These are phyloP conservation scores for Suillus lakei DNA, from an alignment of 768 basidiomycete species.

Conservation along the genomic window DNA sequence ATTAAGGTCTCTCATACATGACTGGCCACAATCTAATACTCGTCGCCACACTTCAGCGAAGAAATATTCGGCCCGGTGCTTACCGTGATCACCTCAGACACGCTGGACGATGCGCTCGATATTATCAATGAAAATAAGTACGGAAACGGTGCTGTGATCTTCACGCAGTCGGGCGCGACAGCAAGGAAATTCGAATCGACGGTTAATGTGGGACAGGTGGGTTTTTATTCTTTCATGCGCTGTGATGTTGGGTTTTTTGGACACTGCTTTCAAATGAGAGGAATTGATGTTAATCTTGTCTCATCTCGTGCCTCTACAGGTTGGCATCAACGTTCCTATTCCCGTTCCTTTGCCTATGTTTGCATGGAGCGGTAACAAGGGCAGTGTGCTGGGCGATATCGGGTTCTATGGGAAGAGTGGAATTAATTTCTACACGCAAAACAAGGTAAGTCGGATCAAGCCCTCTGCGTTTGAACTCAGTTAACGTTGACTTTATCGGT, in stretches of 20 bases:
- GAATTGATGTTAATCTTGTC: not conserved
- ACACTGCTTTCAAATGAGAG: not conserved
- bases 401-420: slow-evolving; percentile 93
- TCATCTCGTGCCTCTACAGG: slow-evolving; percentile 20
- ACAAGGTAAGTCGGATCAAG: slow-evolving; percentile 60
- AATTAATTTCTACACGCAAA: slow-evolving; percentile 95
- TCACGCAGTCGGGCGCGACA: slow-evolving; percentile 95
- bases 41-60: slow-evolving; percentile 53
- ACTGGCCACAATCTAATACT: slow-evolving; percentile 7
- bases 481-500: slow-evolving; percentile 13
- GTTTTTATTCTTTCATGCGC: not conserved
- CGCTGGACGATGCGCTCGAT: slow-evolving; percentile 86
- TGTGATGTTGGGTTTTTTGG: not conserved
- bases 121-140: slow-evolving; percentile 91
- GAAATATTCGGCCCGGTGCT: slow-evolving; percentile 97
- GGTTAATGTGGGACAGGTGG: slow-evolving; percentile 80
- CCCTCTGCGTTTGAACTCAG: not conserved
- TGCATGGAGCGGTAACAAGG: slow-evolving; percentile 96
- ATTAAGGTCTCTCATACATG: not conserved
- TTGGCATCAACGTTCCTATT: slow-evolving; percentile 93
- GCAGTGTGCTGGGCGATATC: slow-evolving; percentile 82
- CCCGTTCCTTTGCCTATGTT: slow-evolving; percentile 96
- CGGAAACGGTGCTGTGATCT: slow-evolving; percentile 94
- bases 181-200: slow-evolving; percentile 90
- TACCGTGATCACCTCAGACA: slow-evolving; percentile 75